Evolutionary conservation across 345 rosid species (phyloP).

Genomic region (Xanthoceras sorbifolium): DNA sequence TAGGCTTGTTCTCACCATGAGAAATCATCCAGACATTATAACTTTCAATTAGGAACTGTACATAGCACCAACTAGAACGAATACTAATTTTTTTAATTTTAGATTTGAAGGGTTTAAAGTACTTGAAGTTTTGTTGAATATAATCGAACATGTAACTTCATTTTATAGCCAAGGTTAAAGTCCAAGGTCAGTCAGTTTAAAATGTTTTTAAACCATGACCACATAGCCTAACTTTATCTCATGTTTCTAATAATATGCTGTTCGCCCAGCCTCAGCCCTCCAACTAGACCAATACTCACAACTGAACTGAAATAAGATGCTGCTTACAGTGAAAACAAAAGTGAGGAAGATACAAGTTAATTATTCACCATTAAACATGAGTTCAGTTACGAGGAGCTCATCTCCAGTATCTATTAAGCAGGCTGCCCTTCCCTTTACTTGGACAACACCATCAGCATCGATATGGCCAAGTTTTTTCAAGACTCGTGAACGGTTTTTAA

Average conservation of each 20-base stretch:
- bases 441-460: conserved; percentile 85
- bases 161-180: neutral
- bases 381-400: conserved; percentile 96
- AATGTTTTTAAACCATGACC: neutral
- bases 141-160: neutral
- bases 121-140: neutral
- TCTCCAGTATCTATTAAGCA: conserved; percentile 99
- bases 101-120: neutral
- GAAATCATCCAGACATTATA: neutral
- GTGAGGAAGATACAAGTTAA: conserved; percentile 3
- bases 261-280: neutral
- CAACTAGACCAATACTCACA: conserved; percentile 9
- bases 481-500: conserved; percentile 88
- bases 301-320: conserved; percentile 17
- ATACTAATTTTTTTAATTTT: neutral
- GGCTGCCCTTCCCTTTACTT: conserved; percentile 95
- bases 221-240: neutral
- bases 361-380: conserved; percentile 88
- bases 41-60: neutral
- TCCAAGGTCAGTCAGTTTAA: neutral
- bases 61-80: neutral
- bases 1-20: neutral
- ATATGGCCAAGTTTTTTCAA: conserved; percentile 95
- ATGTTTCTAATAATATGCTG: neutral
- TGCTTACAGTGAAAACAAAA: conserved; percentile 18